Percentiles rank a stretch among this genome's conserved stretches.
Evolutionary conservation across 495 filamentous ascomycete species (phyloP).

Genomic region (Hamigera avellanea): DNA sequence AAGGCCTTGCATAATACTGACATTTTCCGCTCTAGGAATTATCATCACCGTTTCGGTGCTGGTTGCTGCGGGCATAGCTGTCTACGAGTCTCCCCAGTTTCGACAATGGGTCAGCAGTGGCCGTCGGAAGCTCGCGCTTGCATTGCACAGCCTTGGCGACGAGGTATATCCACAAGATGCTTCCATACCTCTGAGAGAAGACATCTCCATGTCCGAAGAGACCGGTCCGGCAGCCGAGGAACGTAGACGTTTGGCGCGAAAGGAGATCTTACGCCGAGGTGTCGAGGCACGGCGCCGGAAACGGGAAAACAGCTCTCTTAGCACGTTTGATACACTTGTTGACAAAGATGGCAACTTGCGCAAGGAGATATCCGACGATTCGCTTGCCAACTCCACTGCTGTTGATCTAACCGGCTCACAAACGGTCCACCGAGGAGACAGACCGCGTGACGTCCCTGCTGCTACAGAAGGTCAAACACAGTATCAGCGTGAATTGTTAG

Average conservation of each 20-base stretch:
- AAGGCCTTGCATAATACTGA: background rate
- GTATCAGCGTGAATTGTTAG: constrained; percentile 4
- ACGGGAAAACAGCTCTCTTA: constrained; percentile 13
- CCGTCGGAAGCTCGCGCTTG: constrained; percentile 66
- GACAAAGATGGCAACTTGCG: constrained; percentile 40
- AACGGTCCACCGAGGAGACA: constrained; percentile 50
- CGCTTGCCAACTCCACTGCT: constrained; percentile 32
- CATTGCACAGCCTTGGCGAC: constrained; percentile 67
- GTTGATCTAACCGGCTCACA: constrained; percentile 30
- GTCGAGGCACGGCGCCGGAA: constrained; percentile 27
- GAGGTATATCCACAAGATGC: constrained; percentile 49
- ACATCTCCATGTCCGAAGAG: constrained; percentile 45
- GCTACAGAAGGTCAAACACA: constrained; percentile 3
- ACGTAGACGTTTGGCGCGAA: constrained; percentile 53
- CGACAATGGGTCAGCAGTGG: constrained; percentile 64
- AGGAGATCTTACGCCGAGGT: constrained; percentile 60
- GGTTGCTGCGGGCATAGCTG: constrained; percentile 69
- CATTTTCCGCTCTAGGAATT: constrained; percentile 42
- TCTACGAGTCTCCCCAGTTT: constrained; percentile 77
- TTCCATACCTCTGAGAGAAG: constrained; percentile 16
- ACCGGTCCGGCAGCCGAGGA: constrained; percentile 55
- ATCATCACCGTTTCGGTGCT: constrained; percentile 66
- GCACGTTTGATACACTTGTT: constrained; percentile 43
- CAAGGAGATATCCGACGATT: constrained; percentile 2
- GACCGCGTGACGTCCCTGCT: background rate